A percentile compares a stretch with the other conserved stretches of the same genome.
Evolutionary conservation across 2,329 filamentous ascomycete genomes (phyloP).

Genomic region (Penicillium sp.): DNA sequence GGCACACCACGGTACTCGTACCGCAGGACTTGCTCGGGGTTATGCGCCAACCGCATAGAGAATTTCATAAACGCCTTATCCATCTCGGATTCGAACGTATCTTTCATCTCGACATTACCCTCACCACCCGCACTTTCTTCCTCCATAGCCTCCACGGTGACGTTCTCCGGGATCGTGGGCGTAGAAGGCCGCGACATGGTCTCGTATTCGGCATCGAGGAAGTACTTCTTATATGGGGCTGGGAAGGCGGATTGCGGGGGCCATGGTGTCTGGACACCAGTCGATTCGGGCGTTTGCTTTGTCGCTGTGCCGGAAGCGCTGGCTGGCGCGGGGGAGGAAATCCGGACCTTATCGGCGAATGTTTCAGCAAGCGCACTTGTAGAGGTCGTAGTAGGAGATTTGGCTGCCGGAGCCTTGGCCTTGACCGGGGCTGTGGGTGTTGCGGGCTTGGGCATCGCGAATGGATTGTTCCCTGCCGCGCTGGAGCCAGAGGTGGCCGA

Average conservation of each 20-base stretch:
- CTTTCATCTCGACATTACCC: slow-evolving; percentile 57
- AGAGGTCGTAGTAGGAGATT: slow-evolving; percentile 47
- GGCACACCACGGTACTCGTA: slow-evolving; percentile 76
- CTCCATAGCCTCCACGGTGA: slow-evolving; percentile 49
- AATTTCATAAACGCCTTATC: slow-evolving; percentile 80
- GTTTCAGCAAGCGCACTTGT: slow-evolving; percentile 70
- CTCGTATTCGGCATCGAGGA: slow-evolving; percentile 92
- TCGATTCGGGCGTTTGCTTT: slow-evolving; percentile 38
- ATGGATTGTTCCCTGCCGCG: slow-evolving; percentile 59
- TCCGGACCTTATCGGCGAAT: slow-evolving; percentile 71
- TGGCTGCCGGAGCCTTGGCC: slow-evolving; percentile 28
- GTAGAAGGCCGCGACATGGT: slow-evolving; percentile 65
- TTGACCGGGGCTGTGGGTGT: slow-evolving; percentile 15
- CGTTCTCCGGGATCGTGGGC: slow-evolving; percentile 53
- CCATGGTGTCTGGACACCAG: slow-evolving; percentile 70
- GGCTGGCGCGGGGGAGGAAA: slow-evolving; percentile 46
- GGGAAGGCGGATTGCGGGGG: slow-evolving; percentile 68
- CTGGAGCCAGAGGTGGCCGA: slow-evolving; percentile 43
- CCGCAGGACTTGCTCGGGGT: slow-evolving; percentile 78
- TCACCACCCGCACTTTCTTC: slow-evolving; percentile 36
- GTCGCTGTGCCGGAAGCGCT: slow-evolving; percentile 32
- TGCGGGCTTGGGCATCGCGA: slow-evolving; percentile 55
- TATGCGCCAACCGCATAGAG: slow-evolving; percentile 75
- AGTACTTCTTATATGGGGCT: slow-evolving; percentile 72
- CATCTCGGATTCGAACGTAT: slow-evolving; percentile 74